Evolutionary conservation across 2,329 filamentous ascomycete genomes (phyloP), one percentile per base, ranked within the genome.

Genomic region (Cladorrhinum sp.): DNA sequence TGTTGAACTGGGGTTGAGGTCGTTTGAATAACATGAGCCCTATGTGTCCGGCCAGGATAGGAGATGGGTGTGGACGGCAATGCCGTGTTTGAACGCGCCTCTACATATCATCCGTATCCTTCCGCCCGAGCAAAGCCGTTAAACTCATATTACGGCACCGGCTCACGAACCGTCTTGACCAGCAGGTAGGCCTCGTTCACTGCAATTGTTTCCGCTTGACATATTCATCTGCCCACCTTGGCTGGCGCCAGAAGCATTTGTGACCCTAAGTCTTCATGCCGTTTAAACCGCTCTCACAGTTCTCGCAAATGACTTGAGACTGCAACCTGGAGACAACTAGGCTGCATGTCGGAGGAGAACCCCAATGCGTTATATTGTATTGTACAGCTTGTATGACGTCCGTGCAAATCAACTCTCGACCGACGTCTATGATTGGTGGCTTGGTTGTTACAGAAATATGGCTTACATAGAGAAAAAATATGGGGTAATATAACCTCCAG

Each of bases 281-380:
- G 51, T 52, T n/a, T 23, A 23, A 8, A 22, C 38, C 10, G 13
- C 38, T 16, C 48, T 23, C 16, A 22, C 50, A 55, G 13, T 24
- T 20, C 60, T 45, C 25, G 24, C n/a, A 13, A 22, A 8, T 16
- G 41, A 20, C 16, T 52, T 24, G 25, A 50, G n/a, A 8, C 8
- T 12, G 22, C 16, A 36, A 55, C 12, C 23, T 16, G 22, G 38
- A 6, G 53, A 36, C 55, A 51, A 8, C 23, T 58, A 25, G 12
- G 22, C 41, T 27, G 25, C 29, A 38, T 25, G 60, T 57, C 48
- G 41, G 12, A 36, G 55, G 62, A 20, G 56, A 59, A 50, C 16
- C 13, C 50, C 48, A 50, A 62, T 32, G 55, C 57, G 55, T 64
- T 62, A 60, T 65, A 62, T 62, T 65, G 59, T 66, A 63, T 61